A percentile compares a stretch with the other conserved stretches of the same genome.
phyloP scores from a whole-genome alignment of 371 early-diverging fungal genomes.

The Thermomucor indicae-seudaticae region DNA sequence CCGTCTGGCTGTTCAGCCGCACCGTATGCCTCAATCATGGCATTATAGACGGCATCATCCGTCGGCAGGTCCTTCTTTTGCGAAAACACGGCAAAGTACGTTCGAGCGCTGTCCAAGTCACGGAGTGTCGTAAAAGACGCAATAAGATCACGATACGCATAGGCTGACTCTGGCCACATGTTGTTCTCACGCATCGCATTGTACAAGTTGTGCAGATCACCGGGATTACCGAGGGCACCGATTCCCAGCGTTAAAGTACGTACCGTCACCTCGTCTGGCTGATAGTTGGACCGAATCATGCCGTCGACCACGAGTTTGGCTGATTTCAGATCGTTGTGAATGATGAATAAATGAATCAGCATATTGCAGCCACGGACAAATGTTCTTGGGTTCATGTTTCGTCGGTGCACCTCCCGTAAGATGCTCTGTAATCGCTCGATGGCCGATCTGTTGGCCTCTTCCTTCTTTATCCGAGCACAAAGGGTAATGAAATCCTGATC shows the following conservation, averaged over 20 bases:
- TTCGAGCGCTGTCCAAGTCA: slow-evolving; percentile 9
- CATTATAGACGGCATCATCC: slow-evolving; percentile 9
- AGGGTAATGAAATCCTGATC: not conserved
- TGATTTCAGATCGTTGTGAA: slow-evolving; percentile 13
- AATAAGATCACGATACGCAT: slow-evolving; percentile 15
- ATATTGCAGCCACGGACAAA: slow-evolving; percentile 33
- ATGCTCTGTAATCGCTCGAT: slow-evolving; percentile 18
- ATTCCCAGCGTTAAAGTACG: slow-evolving; percentile 26
- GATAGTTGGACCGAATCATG: slow-evolving; percentile 10
- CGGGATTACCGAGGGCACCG: not conserved
- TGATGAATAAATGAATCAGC: slow-evolving; percentile 27
- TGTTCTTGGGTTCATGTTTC: slow-evolving; percentile 1
- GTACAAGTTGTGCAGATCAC: slow-evolving; percentile 18
- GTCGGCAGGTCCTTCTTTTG: not conserved
- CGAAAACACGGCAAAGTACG: slow-evolving; percentile 2
- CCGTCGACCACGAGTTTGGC: slow-evolving; percentile 31
- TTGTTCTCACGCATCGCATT: slow-evolving; percentile 2
- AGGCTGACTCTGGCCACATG: slow-evolving; percentile 1
- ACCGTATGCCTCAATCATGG: slow-evolving; percentile 21
- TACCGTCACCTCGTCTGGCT: slow-evolving; percentile 13
- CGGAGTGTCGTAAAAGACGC: slow-evolving; percentile 13
- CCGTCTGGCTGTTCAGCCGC: slow-evolving; percentile 9
- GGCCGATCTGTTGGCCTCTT: not conserved
- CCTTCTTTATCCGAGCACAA: not conserved
- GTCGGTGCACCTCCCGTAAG: slow-evolving; percentile 18